Percentiles rank a stretch among this genome's conserved stretches.
phyloP scores from a whole-genome alignment of 148 eudicot species.

The Camellia sinensis region DNA sequence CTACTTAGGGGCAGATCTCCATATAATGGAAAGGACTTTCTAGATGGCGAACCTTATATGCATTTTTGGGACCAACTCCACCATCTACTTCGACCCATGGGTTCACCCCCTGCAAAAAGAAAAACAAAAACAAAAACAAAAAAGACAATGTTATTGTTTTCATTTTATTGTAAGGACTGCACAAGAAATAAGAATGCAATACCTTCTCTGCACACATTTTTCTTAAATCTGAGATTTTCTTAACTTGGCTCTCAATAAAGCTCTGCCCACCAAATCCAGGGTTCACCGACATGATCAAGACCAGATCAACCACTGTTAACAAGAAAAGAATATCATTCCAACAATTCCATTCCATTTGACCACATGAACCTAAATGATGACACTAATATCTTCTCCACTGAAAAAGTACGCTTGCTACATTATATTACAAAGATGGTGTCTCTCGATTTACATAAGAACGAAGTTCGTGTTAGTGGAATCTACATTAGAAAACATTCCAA shows the following conservation, averaged over 20 bases:
- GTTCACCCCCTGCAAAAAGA: conserved; percentile 81
- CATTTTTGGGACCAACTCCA: conserved; percentile 94
- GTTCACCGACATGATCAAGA: conserved; percentile 97
- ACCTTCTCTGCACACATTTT: conserved; percentile 92
- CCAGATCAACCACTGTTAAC: conserved; percentile 82
- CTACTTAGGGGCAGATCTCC: background rate
- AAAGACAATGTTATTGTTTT: background rate
- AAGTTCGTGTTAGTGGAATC: background rate
- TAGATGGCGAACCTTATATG: conserved; percentile 64
- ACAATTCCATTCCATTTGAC: conserved; percentile 12
- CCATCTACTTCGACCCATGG: conserved; percentile 99
- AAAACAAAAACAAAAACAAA: conserved; percentile 10
- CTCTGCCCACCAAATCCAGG: conserved; percentile 99
- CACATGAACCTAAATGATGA: background rate
- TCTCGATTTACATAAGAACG: background rate
- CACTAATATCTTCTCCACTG: background rate
- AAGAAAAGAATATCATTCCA: conserved; percentile 12
- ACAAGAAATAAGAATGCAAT: conserved; percentile 18
- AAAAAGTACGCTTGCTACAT: background rate
- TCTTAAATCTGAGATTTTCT: conserved; percentile 88
- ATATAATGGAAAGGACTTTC: background rate
- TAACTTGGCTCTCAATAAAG: conserved; percentile 99
- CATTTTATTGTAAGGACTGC: background rate
- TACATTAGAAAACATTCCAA: background rate
- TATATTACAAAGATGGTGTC: background rate